Conservation (phyloP, 1,284 basidiomycete species). For the Austroboletus niveus region DNA sequence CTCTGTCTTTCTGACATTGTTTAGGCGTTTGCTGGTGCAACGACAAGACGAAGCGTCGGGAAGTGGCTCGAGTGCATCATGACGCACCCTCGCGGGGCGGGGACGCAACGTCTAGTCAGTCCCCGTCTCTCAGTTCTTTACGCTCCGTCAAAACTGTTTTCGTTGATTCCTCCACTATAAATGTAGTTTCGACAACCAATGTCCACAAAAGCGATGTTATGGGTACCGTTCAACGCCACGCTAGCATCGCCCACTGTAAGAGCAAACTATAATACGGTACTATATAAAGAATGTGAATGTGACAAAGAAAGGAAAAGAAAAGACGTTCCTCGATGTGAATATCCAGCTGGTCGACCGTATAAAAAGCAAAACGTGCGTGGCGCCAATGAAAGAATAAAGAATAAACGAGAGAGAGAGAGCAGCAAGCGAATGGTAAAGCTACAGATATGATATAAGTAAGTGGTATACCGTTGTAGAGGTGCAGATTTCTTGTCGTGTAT, state of each 20-base stretch:
- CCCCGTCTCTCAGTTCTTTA: not conserved
- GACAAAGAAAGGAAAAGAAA: not conserved
- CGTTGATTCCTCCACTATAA: not conserved
- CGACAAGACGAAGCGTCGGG: constrained; percentile 5
- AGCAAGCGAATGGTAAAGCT: constrained; percentile 11
- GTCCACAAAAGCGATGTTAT: too few relatives aligned
- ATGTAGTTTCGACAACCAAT: not conserved
- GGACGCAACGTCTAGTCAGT: not conserved
- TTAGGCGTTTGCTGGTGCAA: constrained; percentile 24
- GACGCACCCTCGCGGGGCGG: not conserved
- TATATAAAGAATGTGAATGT: not conserved
- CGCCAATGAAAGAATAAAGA: not conserved
- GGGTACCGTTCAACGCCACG: too few relatives aligned
- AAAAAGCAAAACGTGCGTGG: not conserved
- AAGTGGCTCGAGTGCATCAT: constrained; percentile 7
- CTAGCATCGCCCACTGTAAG: not conserved
- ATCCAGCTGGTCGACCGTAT: not conserved
- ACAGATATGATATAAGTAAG: constrained; percentile 23
- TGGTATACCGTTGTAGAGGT: constrained; percentile 1
- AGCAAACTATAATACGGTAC: constrained; percentile 4
- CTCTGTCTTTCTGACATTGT: not conserved
- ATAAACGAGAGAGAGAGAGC: not conserved
- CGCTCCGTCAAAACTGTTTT: not conserved
- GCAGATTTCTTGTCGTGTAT: not conserved
- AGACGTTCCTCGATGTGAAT: not conserved